Base-by-base conservation (phyloP, 148 eudicot genomes). In the Vaccinium vitisidaea region DNA sequence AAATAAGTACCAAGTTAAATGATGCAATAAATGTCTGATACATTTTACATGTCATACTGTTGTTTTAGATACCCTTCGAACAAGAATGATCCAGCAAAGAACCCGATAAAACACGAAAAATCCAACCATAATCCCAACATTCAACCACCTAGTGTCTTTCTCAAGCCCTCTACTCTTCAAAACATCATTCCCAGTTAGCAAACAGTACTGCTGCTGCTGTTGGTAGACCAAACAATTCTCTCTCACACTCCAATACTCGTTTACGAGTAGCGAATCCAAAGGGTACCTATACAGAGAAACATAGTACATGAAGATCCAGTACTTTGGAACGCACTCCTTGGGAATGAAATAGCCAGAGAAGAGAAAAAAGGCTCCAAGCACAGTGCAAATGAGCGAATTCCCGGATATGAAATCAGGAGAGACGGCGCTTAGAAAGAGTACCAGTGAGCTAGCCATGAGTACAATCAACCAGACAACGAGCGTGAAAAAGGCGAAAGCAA, bases 271-370 rank as follows among this genome's bases (percentile, higher is more conserved):
- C 18, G 92, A 88, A 74, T 96, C 99, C 85, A 96, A 88, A 8
- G 98, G 97, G 83, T 96, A 96, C 86, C 97, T 89, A 84, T 94
- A 96, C 14, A 96, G 88, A 1, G 98, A 94, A 1, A 95, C 91
- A 83, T 96, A 96, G 89, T 96, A 96, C 99, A 96, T 96, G 89
- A 96, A 93, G 6, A 92, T 61, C 99, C 99, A 96, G 84, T 96
- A 96, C 56, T 93, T 95, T 1, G 99, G 99, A 21, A 96, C 95
- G 61, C 52, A 84, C 67, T 96, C 94, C 83, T 92, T 94, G 8
- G 99, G 99, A 53, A 96, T 95, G 83, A 96, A 96, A 79, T 96
- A 96, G 18, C 99, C 98, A 0, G 98, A 94, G 71, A 96, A 96
- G 77, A 96, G 91, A 54, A 96, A 96, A 86, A 94, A 96, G 3